Evolutionary conservation across 768 basidiomycete species (phyloP).

Genomic region (Suillus cothurnatus): DNA sequence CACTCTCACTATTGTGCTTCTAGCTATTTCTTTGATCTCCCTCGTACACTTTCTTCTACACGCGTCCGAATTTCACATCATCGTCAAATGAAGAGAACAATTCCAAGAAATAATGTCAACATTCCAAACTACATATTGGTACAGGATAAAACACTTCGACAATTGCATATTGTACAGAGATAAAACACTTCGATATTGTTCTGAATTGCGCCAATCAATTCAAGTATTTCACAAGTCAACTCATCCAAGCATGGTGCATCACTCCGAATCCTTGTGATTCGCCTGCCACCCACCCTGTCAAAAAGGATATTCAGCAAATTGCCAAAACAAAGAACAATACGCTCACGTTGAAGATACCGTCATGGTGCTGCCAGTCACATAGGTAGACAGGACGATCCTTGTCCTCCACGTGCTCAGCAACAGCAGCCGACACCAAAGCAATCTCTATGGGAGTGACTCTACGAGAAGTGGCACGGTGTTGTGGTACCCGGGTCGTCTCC

Average conservation of each 20-base stretch:
- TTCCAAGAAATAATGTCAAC: not conserved
- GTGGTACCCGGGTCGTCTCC: constrained; percentile 1
- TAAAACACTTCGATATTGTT: not conserved
- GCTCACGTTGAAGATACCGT: constrained; percentile 24
- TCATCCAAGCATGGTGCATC: not conserved
- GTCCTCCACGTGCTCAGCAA: constrained; percentile 22
- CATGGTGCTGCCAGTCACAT: constrained; percentile 26
- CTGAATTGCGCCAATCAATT: not conserved
- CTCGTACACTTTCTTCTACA: not conserved
- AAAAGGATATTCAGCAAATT: not conserved
- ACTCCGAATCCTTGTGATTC: not conserved
- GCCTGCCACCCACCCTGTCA: constrained; percentile 13
- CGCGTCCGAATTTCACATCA: not conserved
- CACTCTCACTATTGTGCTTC: not conserved
- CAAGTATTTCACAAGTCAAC: not conserved
- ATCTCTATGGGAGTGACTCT: constrained; percentile 24
- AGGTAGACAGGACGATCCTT: constrained; percentile 20
- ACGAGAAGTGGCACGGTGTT: constrained; percentile 4
- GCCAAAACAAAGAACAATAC: not conserved
- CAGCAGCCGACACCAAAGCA: constrained; percentile 23
- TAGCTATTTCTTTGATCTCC: not conserved
- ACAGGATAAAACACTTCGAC: not conserved
- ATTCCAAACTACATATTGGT: not conserved
- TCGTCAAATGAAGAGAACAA: not conserved
- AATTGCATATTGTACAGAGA: not conserved